Conservation (phyloP, 1,139 yeast species). For the Fermentozyma sake region DNA sequence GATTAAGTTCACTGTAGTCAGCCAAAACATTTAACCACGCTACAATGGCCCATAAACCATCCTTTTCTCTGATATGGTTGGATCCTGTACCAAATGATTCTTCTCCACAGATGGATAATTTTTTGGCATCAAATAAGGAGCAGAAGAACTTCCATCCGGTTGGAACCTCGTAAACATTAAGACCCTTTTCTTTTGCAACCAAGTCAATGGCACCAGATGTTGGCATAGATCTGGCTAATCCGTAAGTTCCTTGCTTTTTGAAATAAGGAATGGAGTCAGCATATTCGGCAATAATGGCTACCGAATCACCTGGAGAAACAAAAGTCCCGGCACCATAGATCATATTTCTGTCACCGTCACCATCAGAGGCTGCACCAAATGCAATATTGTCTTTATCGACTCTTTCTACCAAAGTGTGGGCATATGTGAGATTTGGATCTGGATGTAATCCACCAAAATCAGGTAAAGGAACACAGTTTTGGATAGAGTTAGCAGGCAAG, state of each 20-base stretch:
- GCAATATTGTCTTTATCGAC: constrained; percentile 80
- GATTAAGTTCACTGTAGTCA: constrained; percentile 58
- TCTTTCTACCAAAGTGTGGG: constrained; percentile 75
- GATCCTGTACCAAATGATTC: constrained; percentile 98
- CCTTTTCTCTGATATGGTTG: constrained; percentile 95
- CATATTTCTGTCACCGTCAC: constrained; percentile 99
- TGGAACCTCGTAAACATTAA: constrained; percentile 88
- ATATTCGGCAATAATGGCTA: constrained; percentile 94
- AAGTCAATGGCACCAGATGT: constrained; percentile 91
- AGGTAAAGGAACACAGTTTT: constrained; percentile 72
- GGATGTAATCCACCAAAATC: constrained; percentile 99
- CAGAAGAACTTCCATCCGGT: constrained; percentile 99
- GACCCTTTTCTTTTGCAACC: constrained; percentile 76
- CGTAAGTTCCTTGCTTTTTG: constrained; percentile 78
- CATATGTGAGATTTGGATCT: constrained; percentile 95
- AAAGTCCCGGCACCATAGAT: constrained; percentile 94
- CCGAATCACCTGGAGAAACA: constrained; percentile 98
- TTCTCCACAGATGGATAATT: constrained; percentile 95
- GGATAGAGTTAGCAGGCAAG: constrained; percentile 63
- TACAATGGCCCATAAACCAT: constrained; percentile 95
- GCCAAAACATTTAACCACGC: constrained; percentile 98
- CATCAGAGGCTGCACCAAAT: constrained; percentile 98
- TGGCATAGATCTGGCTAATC: constrained; percentile 98
- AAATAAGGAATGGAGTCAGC: constrained; percentile 88
- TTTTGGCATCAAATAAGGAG: constrained; percentile 87